Evolutionary conservation across 768 basidiomycete species (phyloP), one percentile per base, ranked within the genome.

Genomic region (Mycena rosella): DNA sequence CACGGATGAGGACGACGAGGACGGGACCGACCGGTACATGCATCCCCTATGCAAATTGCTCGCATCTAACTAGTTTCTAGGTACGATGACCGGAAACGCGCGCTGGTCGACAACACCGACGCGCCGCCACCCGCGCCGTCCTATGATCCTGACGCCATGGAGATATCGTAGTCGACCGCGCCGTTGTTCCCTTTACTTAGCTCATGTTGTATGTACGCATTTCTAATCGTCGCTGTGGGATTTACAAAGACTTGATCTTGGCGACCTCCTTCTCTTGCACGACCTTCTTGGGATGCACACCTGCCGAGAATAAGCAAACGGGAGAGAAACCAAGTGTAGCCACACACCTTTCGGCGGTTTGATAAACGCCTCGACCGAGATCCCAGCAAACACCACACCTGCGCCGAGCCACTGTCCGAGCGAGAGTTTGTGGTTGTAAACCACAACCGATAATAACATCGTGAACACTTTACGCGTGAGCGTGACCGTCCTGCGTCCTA

Each of bases 381-480:
- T 98, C 2, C 96, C 98, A n/a, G 89, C 89, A 78, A 99, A 99
- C 2, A 99, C 98, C 22, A 96, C 88, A 2, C 80, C 91, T 0
- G 96, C 90, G n/a, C 98, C 98, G 5, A 87, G 74, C 98, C 97
- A 99, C 78, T 99, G 98, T 2, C 96, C 96, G 2, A 76, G 52
- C 0, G 91, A 90, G 59, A 99, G 83, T 69, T 83, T 87, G 79
- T 99, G 98, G 73, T 94, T 91, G 76, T 98, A 99, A 0, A 99
- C 86, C 29, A 96, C 77, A 9, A 99, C 96, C 20, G 95, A 97
- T 45, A 99, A 85, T 18, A 99, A 84, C 96, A 99, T 99, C 11
- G 98, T 99, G 79, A 98, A 96, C 78, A 99, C 83, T 81, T 99
- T 99, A 62, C 98, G 87, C 17, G 98, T 99, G 61, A 99, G 86